A percentile compares a stretch with the other conserved stretches of the same genome.
phyloP scores from a whole-genome alignment of 2,329 filamentous ascomycete genomes.

The Diaporthe humulicola region DNA sequence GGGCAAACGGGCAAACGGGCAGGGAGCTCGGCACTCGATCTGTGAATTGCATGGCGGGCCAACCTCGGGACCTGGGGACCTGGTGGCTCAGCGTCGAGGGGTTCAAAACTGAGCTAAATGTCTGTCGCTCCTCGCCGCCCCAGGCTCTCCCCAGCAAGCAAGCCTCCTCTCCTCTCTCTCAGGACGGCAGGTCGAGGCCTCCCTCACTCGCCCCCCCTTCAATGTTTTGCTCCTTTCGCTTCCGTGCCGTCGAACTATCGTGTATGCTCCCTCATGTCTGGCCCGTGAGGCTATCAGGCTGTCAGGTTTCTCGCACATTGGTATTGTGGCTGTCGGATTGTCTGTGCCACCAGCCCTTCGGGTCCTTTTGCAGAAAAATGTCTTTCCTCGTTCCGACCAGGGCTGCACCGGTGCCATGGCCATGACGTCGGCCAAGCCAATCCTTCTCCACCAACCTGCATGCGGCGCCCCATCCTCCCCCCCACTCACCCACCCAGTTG shows the following conservation, averaged over 20 bases:
- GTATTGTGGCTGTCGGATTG: background rate
- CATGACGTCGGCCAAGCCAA: slow-evolving; percentile 25
- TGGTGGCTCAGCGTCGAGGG: background rate
- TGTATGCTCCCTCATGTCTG: background rate
- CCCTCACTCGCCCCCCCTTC: background rate
- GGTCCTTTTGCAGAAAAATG: slow-evolving; percentile 8
- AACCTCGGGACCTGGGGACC: background rate
- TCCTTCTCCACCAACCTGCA: slow-evolving; percentile 21
- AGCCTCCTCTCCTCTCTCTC: no score
- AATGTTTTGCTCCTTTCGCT: background rate
- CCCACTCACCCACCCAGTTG: slow-evolving; percentile 21
- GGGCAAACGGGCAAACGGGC: background rate
- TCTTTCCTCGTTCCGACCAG: background rate
- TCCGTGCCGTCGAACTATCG: background rate
- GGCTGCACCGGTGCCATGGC: background rate
- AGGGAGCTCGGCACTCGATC: background rate
- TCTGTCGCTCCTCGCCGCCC: background rate
- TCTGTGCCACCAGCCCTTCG: slow-evolving; percentile 22
- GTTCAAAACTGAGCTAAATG: background rate
- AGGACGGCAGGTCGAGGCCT: background rate
- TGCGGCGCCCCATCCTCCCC: background rate
- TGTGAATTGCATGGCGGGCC: background rate
- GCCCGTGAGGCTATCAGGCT: background rate
- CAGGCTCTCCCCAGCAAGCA: slow-evolving; percentile 12
- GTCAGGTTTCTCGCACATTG: background rate